phyloP scores from a whole-genome alignment of 805 yeast genomes.

The Cyberlindnera mycetangii region DNA sequence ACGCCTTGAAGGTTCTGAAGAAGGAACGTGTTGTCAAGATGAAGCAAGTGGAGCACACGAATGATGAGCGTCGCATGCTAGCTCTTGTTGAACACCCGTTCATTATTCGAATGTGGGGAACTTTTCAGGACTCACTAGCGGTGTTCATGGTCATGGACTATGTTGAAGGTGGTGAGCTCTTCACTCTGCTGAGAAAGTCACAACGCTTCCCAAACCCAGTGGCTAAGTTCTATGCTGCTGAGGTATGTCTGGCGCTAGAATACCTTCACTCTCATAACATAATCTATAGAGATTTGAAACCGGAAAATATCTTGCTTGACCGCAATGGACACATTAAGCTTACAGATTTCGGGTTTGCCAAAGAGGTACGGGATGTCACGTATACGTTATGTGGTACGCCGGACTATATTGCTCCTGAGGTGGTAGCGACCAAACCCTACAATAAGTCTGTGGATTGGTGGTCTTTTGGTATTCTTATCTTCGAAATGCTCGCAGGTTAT shows the following conservation, averaged over 20 bases:
- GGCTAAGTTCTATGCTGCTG: slow-evolving; percentile 95
- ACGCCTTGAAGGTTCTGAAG: slow-evolving; percentile 89
- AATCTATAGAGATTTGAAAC: slow-evolving; percentile 88
- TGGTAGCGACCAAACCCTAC: slow-evolving; percentile 88
- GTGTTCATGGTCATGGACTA: slow-evolving; percentile 96
- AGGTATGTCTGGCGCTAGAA: slow-evolving; percentile 79
- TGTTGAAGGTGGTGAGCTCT: slow-evolving; percentile 93
- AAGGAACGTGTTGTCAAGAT: slow-evolving; percentile 85
- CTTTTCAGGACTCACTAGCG: slow-evolving; percentile 83
- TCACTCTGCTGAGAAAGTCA: slow-evolving; percentile 78
- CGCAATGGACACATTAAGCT: slow-evolving; percentile 87
- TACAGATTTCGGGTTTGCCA: slow-evolving; percentile 94
- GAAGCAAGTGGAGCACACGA: slow-evolving; percentile 95
- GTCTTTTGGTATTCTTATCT: slow-evolving; percentile 89
- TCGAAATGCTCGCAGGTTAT: slow-evolving; percentile 92
- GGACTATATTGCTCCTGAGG: slow-evolving; percentile 96
- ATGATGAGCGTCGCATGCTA: slow-evolving; percentile 89
- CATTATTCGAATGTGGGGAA: slow-evolving; percentile 93
- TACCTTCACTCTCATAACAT: slow-evolving; percentile 83
- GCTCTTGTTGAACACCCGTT: slow-evolving; percentile 88
- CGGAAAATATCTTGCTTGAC: slow-evolving; percentile 87
- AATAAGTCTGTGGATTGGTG: slow-evolving; percentile 98
- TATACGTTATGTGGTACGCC: slow-evolving; percentile 96
- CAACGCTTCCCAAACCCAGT: slow-evolving; percentile 94
- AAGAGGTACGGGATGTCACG: slow-evolving; percentile 87